A percentile compares a stretch with the other conserved stretches of the same genome.
These are phyloP conservation scores for Dittrichia graveolens DNA, from an alignment of 129 eudicot species.

Conservation along the genomic window DNA sequence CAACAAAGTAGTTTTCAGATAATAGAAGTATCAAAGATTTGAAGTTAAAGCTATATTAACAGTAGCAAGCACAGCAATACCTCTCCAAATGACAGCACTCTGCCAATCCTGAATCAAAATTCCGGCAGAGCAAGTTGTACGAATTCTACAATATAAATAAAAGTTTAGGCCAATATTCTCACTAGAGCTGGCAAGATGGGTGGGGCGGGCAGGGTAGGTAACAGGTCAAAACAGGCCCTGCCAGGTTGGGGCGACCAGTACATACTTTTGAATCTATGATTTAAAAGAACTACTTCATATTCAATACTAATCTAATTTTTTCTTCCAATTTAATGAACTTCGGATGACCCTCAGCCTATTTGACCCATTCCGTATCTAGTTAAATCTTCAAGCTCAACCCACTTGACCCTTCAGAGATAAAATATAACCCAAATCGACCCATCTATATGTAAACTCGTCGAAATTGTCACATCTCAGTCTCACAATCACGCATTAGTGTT, in stretches of 20 bases:
- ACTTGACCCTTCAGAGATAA: background rate
- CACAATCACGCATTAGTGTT: slow-evolving; percentile 3
- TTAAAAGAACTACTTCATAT: background rate
- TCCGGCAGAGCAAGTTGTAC: slow-evolving; percentile 83
- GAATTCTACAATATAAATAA: slow-evolving; percentile 54
- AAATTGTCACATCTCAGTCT: no score
- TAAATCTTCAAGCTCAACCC: background rate
- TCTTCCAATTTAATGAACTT: background rate
- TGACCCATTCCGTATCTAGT: background rate
- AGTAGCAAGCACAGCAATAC: slow-evolving; percentile 34
- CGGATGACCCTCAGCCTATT: background rate
- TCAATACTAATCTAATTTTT: background rate
- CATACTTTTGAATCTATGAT: background rate
- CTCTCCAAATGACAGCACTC: slow-evolving; percentile 98
- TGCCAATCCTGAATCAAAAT: slow-evolving; percentile 79
- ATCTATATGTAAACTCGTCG: background rate
- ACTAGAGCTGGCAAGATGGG: slow-evolving; percentile 1
- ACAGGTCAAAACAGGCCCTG: background rate
- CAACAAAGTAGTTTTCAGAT: slow-evolving; percentile 10
- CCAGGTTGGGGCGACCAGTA: background rate
- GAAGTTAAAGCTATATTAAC: slow-evolving; percentile 6
- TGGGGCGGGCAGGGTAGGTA: background rate
- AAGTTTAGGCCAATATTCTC: slow-evolving; percentile 11
- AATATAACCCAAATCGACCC: slow-evolving; percentile 3
- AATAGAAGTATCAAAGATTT: background rate